Conservation (phyloP, 768 basidiomycete genomes). For the Lactarius psammicola region DNA sequence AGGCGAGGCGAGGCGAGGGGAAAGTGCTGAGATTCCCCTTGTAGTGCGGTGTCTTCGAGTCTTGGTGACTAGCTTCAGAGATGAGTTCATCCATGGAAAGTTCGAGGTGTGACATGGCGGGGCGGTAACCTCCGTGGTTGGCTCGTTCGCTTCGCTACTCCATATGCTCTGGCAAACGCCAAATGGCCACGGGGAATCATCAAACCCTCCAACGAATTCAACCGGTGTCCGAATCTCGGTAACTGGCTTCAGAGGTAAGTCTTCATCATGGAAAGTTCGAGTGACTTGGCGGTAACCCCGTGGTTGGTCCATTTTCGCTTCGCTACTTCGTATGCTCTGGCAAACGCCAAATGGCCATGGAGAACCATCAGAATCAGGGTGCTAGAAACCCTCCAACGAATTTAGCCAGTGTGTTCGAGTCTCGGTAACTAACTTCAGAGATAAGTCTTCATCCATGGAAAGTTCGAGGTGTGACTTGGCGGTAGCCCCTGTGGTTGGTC, state of each 20-base stretch:
- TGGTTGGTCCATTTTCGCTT: neutral
- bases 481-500: too few relatives aligned
- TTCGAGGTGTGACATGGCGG: neutral
- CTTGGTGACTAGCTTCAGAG: too few relatives aligned
- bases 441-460: too few relatives aligned
- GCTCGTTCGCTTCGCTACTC: neutral
- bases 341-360: neutral
- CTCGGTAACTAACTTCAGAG: too few relatives aligned
- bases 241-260: too few relatives aligned
- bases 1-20: too few relatives aligned
- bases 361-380: neutral
- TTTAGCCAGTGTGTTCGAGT: too few relatives aligned
- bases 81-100: too few relatives aligned
- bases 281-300: too few relatives aligned
- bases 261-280: too few relatives aligned
- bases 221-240: too few relatives aligned
- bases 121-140: neutral
- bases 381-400: conserved; percentile 35
- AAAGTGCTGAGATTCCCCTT: neutral
- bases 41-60: neutral
- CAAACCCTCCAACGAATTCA: conserved; percentile 33
- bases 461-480: neutral
- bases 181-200: neutral
- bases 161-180: neutral
- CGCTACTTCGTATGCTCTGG: neutral